Percentiles rank a stretch among this genome's conserved stretches.
phyloP scores from a whole-genome alignment of 306 rosid species.

The Vicia faba region DNA sequence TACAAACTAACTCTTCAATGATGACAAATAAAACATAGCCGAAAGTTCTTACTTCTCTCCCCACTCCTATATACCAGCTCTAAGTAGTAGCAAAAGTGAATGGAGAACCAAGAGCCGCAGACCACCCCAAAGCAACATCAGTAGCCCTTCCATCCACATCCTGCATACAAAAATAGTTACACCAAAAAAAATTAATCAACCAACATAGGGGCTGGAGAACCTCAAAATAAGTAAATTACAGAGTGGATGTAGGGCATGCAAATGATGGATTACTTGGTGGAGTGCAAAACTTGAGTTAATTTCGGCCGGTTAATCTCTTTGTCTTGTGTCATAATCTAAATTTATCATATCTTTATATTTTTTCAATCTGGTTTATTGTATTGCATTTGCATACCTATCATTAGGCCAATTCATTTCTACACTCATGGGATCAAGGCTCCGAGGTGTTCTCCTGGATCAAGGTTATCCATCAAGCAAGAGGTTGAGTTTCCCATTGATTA shows the following conservation, averaged over 20 bases:
- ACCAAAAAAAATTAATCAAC: too few species aligned
- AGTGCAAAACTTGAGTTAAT: constrained; percentile 91
- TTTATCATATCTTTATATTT: too few species aligned
- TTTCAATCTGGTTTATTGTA: too few species aligned
- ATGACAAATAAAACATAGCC: not conserved
- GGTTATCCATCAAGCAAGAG: too few species aligned
- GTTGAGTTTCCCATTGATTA: too few species aligned
- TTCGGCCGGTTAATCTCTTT: too few species aligned
- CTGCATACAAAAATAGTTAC: constrained; percentile 51
- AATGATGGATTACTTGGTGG: constrained; percentile 64
- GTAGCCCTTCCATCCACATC: constrained; percentile 91
- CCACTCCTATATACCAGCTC: constrained; percentile 96
- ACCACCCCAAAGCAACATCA: constrained; percentile 92
- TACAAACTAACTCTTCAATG: not conserved
- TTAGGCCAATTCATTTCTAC: too few species aligned
- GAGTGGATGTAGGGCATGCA: not conserved
- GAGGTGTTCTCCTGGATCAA: too few species aligned
- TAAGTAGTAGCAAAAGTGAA: constrained; percentile 90
- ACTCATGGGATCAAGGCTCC: too few species aligned
- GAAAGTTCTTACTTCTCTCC: constrained; percentile 65
- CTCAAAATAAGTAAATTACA: not conserved
- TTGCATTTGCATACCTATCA: too few species aligned
- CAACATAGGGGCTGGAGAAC: constrained; percentile 10
- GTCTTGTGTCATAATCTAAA: too few species aligned
- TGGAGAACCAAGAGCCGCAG: constrained; percentile 97